A percentile compares a stretch with the other conserved stretches of the same genome.
These are phyloP conservation scores for Apophysomyces variabilis DNA, from an alignment of 371 early-diverging fungal genomes.

Conservation along the genomic window DNA sequence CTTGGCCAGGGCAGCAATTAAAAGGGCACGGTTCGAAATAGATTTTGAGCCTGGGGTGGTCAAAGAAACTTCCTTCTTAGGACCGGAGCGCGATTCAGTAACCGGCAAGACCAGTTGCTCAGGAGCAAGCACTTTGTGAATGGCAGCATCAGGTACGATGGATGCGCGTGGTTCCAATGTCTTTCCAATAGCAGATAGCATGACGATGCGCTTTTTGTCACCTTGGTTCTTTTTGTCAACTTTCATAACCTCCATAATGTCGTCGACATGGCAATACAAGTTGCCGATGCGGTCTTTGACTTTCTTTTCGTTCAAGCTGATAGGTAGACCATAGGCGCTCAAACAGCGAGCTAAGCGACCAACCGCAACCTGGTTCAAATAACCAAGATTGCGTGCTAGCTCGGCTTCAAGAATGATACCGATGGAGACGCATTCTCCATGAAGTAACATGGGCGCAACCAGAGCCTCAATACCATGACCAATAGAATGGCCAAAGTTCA, in stretches of 20 bases:
- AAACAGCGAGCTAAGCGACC: constrained; percentile 89
- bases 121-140: constrained; percentile 81
- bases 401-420: constrained; percentile 97
- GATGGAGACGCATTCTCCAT: constrained; percentile 96
- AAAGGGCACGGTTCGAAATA: constrained; percentile 94
- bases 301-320: constrained; percentile 79
- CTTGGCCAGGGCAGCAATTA: constrained; percentile 88
- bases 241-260: constrained; percentile 88
- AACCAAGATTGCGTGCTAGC: constrained; percentile 86
- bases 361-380: constrained; percentile 86
- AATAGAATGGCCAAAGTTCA: constrained; percentile 97
- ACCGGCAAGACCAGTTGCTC: constrained; percentile 76
- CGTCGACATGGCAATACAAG: constrained; percentile 73
- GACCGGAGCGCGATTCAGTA: constrained; percentile 51
- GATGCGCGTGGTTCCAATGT: constrained; percentile 86
- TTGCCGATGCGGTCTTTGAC: constrained; percentile 71
- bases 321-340: constrained; percentile 87
- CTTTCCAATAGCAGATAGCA: constrained; percentile 84
- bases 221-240: constrained; percentile 98
- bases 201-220: constrained; percentile 90
- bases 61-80: constrained; percentile 57
- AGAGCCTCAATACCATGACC: constrained; percentile 97
- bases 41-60: constrained; percentile 96
- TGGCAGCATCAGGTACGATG: constrained; percentile 81
- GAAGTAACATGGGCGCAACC: constrained; percentile 87